A percentile compares a stretch with the other conserved stretches of the same genome.
phyloP scores from a whole-genome alignment of 148 eudicot genomes.

The Nepenthes gracilis region DNA sequence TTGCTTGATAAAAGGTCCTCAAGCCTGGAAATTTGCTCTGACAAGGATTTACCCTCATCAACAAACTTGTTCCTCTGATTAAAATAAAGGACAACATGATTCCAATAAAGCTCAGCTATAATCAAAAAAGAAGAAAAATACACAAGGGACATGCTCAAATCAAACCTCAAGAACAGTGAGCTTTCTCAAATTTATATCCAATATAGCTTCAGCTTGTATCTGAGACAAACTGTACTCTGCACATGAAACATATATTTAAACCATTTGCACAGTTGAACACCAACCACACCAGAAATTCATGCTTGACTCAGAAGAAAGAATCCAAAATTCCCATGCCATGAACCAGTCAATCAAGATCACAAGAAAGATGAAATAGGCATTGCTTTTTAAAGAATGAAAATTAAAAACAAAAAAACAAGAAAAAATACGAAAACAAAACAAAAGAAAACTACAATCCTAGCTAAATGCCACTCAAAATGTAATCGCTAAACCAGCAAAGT shows the following conservation, averaged over 20 bases:
- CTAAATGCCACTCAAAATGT: too few relatives aligned
- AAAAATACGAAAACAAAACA: too few relatives aligned
- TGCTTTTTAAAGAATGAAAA: too few relatives aligned
- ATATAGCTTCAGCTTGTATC: slow-evolving; percentile 93
- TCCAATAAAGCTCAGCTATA: neutral
- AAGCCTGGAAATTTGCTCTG: slow-evolving; percentile 62
- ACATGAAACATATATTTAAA: slow-evolving; percentile 8
- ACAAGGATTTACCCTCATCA: slow-evolving; percentile 58
- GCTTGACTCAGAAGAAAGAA: too few relatives aligned
- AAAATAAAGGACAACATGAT: neutral
- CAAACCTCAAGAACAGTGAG: slow-evolving; percentile 82
- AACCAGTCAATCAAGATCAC: neutral
- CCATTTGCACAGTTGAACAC: neutral
- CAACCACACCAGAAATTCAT: neutral
- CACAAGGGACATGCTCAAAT: neutral
- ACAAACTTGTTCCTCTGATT: slow-evolving; percentile 74
- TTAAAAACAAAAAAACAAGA: too few relatives aligned
- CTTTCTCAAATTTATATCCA: slow-evolving; percentile 83
- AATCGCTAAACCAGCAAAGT: too few relatives aligned
- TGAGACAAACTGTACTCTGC: slow-evolving; percentile 77
- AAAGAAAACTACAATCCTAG: too few relatives aligned
- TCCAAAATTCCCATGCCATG: neutral
- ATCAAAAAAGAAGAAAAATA: neutral
- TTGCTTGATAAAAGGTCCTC: slow-evolving; percentile 81
- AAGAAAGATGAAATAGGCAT: neutral